Evolutionary conservation across 352 stramenopile genomes (phyloP).

Genomic region (Saprolegnia diclina): DNA sequence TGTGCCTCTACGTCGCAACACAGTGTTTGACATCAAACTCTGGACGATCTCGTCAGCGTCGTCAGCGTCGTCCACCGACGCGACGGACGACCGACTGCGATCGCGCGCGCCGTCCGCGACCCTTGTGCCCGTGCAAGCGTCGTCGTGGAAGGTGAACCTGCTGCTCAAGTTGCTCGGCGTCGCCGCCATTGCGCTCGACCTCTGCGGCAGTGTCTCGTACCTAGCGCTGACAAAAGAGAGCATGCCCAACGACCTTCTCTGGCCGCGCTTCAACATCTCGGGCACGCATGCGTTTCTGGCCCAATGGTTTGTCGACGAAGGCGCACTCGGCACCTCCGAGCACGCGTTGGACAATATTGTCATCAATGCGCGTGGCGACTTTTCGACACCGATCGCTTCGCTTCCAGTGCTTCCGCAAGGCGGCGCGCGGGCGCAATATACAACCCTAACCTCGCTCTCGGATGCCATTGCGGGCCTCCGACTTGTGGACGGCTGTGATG

Average conservation of each 20-base stretch:
- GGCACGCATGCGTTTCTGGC: slow-evolving; percentile 9
- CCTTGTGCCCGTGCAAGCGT: background rate
- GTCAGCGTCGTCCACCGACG: background rate
- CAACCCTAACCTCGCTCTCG: background rate
- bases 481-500: background rate
- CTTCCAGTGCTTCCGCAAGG: background rate
- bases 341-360: background rate
- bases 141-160: background rate
- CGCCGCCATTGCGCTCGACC: background rate
- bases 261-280: slow-evolving; percentile 2
- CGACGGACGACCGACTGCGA: too few species aligned
- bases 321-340: background rate
- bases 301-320: background rate
- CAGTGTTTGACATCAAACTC: background rate
- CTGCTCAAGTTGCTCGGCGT: background rate
- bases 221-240: background rate
- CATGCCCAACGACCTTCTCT: slow-evolving; percentile 5
- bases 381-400: background rate
- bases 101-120: background rate
- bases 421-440: background rate
- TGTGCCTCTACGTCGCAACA: background rate
- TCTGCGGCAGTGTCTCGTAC: slow-evolving; percentile 7
- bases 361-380: background rate
- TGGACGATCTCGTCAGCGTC: background rate
- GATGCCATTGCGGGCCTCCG: background rate